Conservation (phyloP, 352 stramenopile genomes). For the Globisporangium nagaii region DNA sequence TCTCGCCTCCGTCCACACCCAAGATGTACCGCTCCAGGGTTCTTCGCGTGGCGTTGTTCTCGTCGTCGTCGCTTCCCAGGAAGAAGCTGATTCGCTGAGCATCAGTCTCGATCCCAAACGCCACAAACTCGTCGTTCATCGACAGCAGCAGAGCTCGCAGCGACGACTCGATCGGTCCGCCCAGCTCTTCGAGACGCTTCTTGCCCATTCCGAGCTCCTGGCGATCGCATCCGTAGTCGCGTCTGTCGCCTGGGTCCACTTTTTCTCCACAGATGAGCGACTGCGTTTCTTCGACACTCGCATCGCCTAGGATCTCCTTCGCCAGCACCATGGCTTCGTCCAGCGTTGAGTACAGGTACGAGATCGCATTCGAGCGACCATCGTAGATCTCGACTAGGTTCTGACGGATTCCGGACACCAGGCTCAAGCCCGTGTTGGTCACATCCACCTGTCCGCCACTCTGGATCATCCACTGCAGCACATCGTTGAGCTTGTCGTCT, state of each 20-base stretch:
- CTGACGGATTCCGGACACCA: constrained; percentile 20
- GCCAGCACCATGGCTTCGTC: constrained; percentile 42
- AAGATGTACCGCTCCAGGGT: constrained; percentile 56
- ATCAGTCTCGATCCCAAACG: constrained; percentile 70
- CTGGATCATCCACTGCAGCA: constrained; percentile 32
- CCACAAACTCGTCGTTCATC: constrained; percentile 54
- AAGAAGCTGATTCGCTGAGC: constrained; percentile 68
- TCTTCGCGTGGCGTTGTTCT: constrained; percentile 26
- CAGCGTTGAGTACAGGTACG: constrained; percentile 34
- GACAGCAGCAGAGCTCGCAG: constrained; percentile 53
- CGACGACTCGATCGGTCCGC: constrained; percentile 27
- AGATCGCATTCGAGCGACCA: constrained; percentile 28
- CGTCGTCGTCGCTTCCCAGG: constrained; percentile 40
- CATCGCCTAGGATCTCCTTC: constrained; percentile 16
- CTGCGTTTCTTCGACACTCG: constrained; percentile 8
- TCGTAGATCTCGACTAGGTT: constrained; percentile 38
- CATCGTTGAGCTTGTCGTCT: constrained; percentile 14
- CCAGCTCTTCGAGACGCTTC: constrained; percentile 27
- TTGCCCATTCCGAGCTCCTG: constrained; percentile 32
- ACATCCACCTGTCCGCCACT: constrained; percentile 43
- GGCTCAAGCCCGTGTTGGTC: constrained; percentile 25
- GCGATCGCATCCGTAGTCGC: constrained; percentile 19
- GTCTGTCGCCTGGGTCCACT: constrained; percentile 5
- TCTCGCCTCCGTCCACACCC: neutral
- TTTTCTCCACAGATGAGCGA: constrained; percentile 8